These are phyloP conservation scores for Cymodocea nodosa DNA, from an alignment of 116 monocot genomes.

Conservation along the genomic window DNA sequence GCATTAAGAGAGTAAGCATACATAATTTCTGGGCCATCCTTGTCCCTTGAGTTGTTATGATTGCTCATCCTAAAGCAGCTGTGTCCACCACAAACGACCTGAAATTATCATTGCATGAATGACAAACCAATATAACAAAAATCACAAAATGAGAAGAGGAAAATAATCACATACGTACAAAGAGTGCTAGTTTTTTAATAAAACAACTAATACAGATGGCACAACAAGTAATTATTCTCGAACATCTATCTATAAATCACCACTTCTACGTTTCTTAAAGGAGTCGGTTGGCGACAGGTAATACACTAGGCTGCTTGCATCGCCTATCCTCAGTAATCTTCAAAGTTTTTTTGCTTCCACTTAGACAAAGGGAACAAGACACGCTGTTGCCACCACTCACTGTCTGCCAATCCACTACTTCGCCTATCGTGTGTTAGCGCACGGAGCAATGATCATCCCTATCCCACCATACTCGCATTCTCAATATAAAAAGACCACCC, in stretches of 20 bases:
- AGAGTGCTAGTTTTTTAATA: not conserved
- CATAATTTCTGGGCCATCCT: constrained; percentile 38
- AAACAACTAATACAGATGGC: not conserved
- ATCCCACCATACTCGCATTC: too few species aligned
- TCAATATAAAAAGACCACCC: too few species aligned
- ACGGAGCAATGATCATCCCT: too few species aligned
- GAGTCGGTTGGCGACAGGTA: too few species aligned
- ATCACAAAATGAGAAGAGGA: not conserved
- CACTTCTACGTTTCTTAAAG: too few species aligned
- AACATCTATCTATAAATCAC: not conserved
- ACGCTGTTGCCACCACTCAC: too few species aligned
- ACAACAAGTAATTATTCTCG: not conserved
- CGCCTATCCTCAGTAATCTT: too few species aligned
- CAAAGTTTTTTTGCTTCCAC: too few species aligned
- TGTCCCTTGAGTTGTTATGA: constrained; percentile 17
- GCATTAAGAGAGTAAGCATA: constrained; percentile 3
- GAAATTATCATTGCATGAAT: constrained; percentile 1
- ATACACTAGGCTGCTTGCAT: too few species aligned
- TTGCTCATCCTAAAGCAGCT: constrained; percentile 69
- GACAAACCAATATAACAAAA: constrained; percentile 1
- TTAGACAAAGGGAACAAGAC: too few species aligned
- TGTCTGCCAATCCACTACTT: too few species aligned
- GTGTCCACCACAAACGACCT: constrained; percentile 51
- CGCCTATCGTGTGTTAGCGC: too few species aligned
- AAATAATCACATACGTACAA: not conserved